Evolutionary conservation across 2,329 filamentous ascomycete species (phyloP).

Genomic region (Diaporthe sp.): DNA sequence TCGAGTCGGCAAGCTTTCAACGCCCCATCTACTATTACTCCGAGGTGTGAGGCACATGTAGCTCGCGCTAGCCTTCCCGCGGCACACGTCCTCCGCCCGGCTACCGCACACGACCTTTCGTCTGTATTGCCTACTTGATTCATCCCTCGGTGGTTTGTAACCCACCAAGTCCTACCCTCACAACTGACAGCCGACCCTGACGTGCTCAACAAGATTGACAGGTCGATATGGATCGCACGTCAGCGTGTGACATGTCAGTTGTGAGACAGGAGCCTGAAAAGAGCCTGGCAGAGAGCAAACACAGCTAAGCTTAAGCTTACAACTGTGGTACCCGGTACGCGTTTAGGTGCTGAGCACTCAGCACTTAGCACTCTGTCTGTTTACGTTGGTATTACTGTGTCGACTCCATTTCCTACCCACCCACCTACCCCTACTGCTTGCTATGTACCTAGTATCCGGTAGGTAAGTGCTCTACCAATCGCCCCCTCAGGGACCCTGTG

Average conservation of each 20-base stretch:
- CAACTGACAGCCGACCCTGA: conserved; percentile 26
- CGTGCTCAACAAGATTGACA: conserved; percentile 31
- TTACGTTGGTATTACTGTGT: not conserved
- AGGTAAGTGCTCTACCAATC: not conserved
- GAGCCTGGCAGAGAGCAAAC: not conserved
- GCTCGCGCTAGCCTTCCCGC: not conserved
- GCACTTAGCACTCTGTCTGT: not conserved
- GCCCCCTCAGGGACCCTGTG: not conserved
- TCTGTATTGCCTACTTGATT: conserved; percentile 17
- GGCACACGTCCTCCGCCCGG: not conserved
- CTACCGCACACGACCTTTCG: conserved; percentile 16
- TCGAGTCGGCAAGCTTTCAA: conserved; percentile 8
- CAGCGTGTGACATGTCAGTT: conserved; percentile 15
- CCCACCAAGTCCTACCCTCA: conserved; percentile 1
- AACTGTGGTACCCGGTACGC: too few species aligned
- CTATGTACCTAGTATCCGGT: not conserved
- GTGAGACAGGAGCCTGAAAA: conserved; percentile 7
- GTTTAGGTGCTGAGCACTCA: not conserved
- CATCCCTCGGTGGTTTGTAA: conserved; percentile 10
- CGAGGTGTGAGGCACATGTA: not conserved
- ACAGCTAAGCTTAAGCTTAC: not conserved
- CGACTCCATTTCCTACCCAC: too few species aligned
- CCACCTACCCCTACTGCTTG: not conserved
- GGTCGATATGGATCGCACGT: conserved; percentile 29
- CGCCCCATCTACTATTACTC: conserved; percentile 25